phyloP scores from a whole-genome alignment of 1,284 basidiomycete species.

The Xerocomus nothofagi region DNA sequence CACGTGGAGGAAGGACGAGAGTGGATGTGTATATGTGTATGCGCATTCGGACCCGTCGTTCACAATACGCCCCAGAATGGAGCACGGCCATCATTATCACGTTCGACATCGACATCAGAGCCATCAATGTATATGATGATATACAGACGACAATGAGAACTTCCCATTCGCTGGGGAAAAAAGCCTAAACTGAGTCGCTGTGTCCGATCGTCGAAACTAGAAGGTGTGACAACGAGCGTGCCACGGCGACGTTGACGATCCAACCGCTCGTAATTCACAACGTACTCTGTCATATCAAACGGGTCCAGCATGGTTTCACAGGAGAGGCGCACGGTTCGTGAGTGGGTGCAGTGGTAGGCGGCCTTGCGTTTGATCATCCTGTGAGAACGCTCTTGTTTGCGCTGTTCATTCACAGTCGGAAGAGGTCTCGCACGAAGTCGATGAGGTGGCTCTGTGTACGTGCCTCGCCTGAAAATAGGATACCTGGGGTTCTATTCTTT shows the following conservation, averaged over 20 bases:
- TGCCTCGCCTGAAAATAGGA: constrained; percentile 5
- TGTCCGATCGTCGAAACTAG: constrained; percentile 10
- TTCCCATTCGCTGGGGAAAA: not conserved
- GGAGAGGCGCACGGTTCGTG: not conserved
- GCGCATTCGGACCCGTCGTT: constrained; percentile 13
- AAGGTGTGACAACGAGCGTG: not conserved
- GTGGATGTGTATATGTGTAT: not conserved
- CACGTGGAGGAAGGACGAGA: constrained; percentile 10
- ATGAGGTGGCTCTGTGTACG: not conserved
- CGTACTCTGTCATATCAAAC: not conserved
- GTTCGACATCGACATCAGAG: constrained; percentile 12
- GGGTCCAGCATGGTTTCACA: not conserved
- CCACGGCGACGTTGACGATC: not conserved
- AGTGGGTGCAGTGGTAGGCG: constrained; percentile 9
- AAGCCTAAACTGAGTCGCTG: not conserved
- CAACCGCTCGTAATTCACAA: too few relatives aligned
- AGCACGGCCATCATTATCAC: constrained; percentile 16
- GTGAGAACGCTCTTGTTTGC: constrained; percentile 7
- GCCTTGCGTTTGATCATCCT: not conserved
- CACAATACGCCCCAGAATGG: not conserved
- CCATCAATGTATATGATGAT: constrained; percentile 9
- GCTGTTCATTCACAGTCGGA: not conserved
- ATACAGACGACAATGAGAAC: not conserved
- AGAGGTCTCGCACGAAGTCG: constrained; percentile 3
- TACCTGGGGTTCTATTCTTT: not conserved